Evolutionary conservation across 331 rosid genomes (phyloP).

Genomic region (Phaseolus coccineus): DNA sequence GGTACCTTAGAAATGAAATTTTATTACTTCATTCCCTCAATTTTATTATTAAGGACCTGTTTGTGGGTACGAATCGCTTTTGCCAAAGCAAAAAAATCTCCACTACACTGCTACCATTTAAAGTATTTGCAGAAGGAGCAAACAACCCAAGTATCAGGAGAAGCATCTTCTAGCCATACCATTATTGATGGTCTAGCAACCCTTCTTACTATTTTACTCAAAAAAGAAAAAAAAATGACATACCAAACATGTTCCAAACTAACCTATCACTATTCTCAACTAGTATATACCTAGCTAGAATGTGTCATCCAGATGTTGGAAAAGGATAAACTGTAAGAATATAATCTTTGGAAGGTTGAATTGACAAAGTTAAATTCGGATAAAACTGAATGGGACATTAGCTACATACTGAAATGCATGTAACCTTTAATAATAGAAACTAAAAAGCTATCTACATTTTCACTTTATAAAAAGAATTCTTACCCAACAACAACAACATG

Average conservation of each 20-base stretch:
- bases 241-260: too few relatives aligned
- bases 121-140: neutral
- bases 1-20: neutral
- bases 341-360: neutral
- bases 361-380: neutral
- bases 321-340: too few relatives aligned
- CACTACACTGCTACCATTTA: neutral
- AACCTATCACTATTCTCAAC: neutral
- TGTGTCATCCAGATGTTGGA: neutral
- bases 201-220: neutral
- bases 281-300: neutral
- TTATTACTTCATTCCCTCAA: too few relatives aligned
- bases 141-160: neutral
- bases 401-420: neutral
- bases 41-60: neutral
- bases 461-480: neutral
- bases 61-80: neutral
- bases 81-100: neutral
- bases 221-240: neutral
- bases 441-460: slow-evolving; percentile 29
- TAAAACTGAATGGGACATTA: neutral
- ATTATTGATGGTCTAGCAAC: neutral
- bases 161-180: neutral
- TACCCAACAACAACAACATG: neutral
- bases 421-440: neutral